Evolutionary conservation across 2,329 filamentous ascomycete genomes (phyloP).

Genomic region (Orbilia quercus): DNA sequence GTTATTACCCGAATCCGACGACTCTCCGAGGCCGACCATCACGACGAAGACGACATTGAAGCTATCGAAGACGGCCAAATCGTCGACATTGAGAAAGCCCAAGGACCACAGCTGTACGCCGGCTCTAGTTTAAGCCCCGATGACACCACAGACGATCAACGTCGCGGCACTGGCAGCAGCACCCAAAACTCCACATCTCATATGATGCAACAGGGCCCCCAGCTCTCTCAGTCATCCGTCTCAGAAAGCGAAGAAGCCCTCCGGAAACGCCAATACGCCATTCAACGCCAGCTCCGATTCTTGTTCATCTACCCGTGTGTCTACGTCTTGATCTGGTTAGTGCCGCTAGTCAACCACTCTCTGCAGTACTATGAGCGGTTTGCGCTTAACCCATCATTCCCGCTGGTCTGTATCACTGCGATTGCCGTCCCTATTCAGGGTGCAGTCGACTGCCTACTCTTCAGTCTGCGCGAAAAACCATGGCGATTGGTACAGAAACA

Average conservation of each 20-base stretch:
- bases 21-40: conserved; percentile 21
- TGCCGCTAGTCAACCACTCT: conserved; percentile 76
- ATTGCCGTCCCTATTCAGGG: conserved; percentile 74
- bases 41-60: conserved; percentile 18
- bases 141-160: conserved; percentile 19
- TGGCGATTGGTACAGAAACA: conserved; percentile 70
- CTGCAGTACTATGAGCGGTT: conserved; percentile 70
- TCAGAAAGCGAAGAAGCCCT: conserved; percentile 37
- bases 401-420: conserved; percentile 69
- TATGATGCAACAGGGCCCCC: conserved; percentile 7
- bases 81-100: conserved; percentile 39
- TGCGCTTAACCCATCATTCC: conserved; percentile 68
- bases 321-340: conserved; percentile 77
- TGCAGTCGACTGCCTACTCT: conserved; percentile 75
- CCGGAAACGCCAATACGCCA: conserved; percentile 61
- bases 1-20: conserved; percentile 24
- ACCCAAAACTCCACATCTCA: conserved; percentile 33
- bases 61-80: conserved; percentile 18
- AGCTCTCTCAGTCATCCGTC: background rate
- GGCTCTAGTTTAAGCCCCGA: background rate
- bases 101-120: background rate
- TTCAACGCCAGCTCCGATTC: conserved; percentile 75
- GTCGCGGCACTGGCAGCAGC: conserved; percentile 28
- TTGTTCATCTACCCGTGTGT: conserved; percentile 81
- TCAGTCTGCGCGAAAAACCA: conserved; percentile 76